These are phyloP conservation scores for Phanerochaete sordida DNA, from an alignment of 768 basidiomycete species.

Conservation along the genomic window DNA sequence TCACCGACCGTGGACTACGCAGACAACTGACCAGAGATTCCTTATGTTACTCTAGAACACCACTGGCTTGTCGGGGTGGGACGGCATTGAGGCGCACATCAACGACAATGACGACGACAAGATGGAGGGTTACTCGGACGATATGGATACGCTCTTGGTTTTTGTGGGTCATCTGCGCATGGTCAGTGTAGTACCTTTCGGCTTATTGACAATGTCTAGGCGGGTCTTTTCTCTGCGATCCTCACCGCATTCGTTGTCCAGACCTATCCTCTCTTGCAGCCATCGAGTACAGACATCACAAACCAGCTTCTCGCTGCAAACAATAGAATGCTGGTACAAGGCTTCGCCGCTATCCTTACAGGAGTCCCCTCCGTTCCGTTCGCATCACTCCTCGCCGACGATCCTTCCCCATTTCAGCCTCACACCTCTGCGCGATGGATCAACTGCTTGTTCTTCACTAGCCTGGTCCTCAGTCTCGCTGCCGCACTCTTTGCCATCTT, in stretches of 20 bases:
- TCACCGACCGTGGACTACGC: no score
- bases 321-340: no score
- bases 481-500: slow-evolving; percentile 24
- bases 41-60: no score
- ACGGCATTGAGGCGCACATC: background rate
- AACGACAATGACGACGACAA: background rate
- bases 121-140: background rate
- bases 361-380: slow-evolving; percentile 8
- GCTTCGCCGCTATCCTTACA: background rate
- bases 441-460: slow-evolving; percentile 23
- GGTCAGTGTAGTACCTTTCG: no score
- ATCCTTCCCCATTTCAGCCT: background rate
- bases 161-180: slow-evolving; percentile 5
- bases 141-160: slow-evolving; percentile 7
- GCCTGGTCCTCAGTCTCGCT: slow-evolving; percentile 21
- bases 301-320: background rate
- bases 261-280: slow-evolving; percentile 15
- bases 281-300: background rate
- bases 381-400: background rate
- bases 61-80: background rate
- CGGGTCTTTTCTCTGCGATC: slow-evolving; percentile 24
- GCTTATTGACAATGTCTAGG: slow-evolving; percentile 9
- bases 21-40: no score
- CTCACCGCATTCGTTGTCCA: slow-evolving; percentile 20
- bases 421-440: slow-evolving; percentile 3